A percentile compares a stretch with the other conserved stretches of the same genome.
These are phyloP conservation scores for Plectosphaerella cucumerina DNA, from an alignment of 2,329 filamentous ascomycete genomes.

Conservation along the genomic window DNA sequence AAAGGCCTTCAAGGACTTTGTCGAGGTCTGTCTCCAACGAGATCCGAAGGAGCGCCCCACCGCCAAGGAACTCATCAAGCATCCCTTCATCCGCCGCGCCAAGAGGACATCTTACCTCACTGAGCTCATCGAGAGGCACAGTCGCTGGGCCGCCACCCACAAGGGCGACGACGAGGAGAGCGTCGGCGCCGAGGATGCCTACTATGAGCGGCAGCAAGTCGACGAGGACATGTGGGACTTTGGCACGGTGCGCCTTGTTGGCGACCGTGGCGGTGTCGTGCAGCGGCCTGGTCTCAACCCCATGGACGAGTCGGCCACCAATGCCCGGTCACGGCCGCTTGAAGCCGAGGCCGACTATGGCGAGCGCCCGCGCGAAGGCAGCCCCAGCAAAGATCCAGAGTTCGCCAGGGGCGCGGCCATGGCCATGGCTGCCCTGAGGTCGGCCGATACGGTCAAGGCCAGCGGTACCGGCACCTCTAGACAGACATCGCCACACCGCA, in stretches of 20 bases:
- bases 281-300: conserved; percentile 57
- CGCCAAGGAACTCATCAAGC: conserved; percentile 80
- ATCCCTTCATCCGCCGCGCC: conserved; percentile 84
- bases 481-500: conserved; percentile 57
- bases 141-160: conserved; percentile 79
- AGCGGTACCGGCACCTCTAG: conserved; percentile 44
- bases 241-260: conserved; percentile 84
- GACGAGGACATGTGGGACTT: conserved; percentile 97
- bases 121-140: conserved; percentile 87
- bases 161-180: conserved; percentile 68
- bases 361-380: conserved; percentile 45
- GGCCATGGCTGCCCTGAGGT: conserved; percentile 7
- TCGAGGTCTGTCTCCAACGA: conserved; percentile 78
- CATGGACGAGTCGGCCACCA: conserved; percentile 78
- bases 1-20: conserved; percentile 78
- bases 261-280: conserved; percentile 55
- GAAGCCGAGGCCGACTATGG: conserved; percentile 47
- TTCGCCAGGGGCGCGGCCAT: conserved; percentile 35
- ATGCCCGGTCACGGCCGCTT: conserved; percentile 58
- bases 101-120: conserved; percentile 97
- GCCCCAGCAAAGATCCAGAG: conserved; percentile 48
- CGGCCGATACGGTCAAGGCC: conserved; percentile 51
- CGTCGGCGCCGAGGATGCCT: conserved; percentile 52
- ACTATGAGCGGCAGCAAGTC: conserved; percentile 49
- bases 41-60: conserved; percentile 87